These are phyloP conservation scores for Stagonosporopsis chrysanthemi DNA, from an alignment of 2,329 filamentous ascomycete species.

Conservation along the genomic window DNA sequence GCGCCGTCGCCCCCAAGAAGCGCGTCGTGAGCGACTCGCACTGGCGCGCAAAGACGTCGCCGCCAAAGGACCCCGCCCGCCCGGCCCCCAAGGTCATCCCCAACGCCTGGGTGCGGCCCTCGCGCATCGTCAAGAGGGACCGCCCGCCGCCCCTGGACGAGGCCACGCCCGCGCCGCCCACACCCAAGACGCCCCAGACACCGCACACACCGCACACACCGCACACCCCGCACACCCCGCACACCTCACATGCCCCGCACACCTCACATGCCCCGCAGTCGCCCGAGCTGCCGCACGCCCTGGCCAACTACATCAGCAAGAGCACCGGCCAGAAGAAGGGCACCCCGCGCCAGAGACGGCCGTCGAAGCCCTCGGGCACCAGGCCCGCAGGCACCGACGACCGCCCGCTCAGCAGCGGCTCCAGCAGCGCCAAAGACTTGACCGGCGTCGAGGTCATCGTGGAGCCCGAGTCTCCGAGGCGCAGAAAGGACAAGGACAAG, in stretches of 20 bases:
- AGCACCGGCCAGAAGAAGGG: slow-evolving; percentile 37
- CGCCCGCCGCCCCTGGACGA: slow-evolving; percentile 7
- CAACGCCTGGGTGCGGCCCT: slow-evolving; percentile 50
- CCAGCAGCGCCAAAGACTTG: slow-evolving; percentile 36
- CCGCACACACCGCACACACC: slow-evolving; percentile 20
- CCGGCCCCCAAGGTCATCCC: slow-evolving; percentile 46
- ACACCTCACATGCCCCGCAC: slow-evolving; percentile 20
- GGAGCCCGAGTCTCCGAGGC: slow-evolving; percentile 31
- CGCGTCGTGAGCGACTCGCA: slow-evolving; percentile 92
- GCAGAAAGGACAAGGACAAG: slow-evolving; percentile 19
- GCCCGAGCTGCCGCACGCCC: slow-evolving; percentile 27
- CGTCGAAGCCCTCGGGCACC: slow-evolving; percentile 41
- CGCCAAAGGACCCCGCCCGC: slow-evolving; percentile 43
- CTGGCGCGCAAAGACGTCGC: slow-evolving; percentile 69
- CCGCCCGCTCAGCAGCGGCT: slow-evolving; percentile 44
- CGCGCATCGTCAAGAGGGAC: slow-evolving; percentile 37
- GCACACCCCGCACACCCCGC: slow-evolving; percentile 21
- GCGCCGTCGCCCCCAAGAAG: slow-evolving; percentile 78
- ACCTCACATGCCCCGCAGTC: slow-evolving; percentile 18
- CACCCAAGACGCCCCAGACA: slow-evolving; percentile 20
- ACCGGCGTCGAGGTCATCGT: slow-evolving; percentile 31
- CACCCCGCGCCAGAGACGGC: slow-evolving; percentile 34
- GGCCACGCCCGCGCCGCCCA: slow-evolving; percentile 15
- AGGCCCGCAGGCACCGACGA: slow-evolving; percentile 42
- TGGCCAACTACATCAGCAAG: slow-evolving; percentile 38